Evolutionary conservation across 495 filamentous ascomycete genomes (phyloP).

Genomic region (Neurospora hispaniola): DNA sequence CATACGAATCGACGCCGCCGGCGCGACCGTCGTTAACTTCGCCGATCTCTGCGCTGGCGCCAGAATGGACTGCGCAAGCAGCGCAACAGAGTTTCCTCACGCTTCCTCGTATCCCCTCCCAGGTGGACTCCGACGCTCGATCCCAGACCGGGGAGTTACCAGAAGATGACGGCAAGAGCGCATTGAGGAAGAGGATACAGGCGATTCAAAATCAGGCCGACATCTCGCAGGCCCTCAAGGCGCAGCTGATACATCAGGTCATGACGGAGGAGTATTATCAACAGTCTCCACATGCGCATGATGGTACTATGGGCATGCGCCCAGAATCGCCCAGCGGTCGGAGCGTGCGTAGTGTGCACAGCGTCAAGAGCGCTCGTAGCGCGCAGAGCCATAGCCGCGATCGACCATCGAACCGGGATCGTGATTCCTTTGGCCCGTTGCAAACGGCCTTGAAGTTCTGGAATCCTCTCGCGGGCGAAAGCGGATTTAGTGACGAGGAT

Average conservation of each 20-base stretch:
- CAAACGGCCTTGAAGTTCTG: slow-evolving; percentile 29
- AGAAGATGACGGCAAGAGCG: slow-evolving; percentile 85
- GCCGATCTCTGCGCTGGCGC: not conserved
- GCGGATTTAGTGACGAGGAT: slow-evolving; percentile 43
- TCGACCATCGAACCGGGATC: not conserved
- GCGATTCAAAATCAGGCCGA: slow-evolving; percentile 54
- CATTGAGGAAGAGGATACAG: slow-evolving; percentile 63
- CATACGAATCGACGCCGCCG: not conserved
- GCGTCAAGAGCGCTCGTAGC: slow-evolving; percentile 11
- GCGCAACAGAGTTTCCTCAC: not conserved
- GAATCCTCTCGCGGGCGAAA: slow-evolving; percentile 24
- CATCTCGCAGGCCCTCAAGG: slow-evolving; percentile 62
- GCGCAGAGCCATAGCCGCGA: slow-evolving; percentile 8
- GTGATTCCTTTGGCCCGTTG: slow-evolving; percentile 6
- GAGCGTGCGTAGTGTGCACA: slow-evolving; percentile 2
- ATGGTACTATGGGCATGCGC: not conserved
- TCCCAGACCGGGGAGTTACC: slow-evolving; percentile 41
- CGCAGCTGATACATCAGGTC: slow-evolving; percentile 68
- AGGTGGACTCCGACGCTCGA: slow-evolving; percentile 5
- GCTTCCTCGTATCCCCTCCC: not conserved
- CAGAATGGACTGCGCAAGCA: not conserved
- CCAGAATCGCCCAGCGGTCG: slow-evolving; percentile 23
- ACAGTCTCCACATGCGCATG: slow-evolving; percentile 21
- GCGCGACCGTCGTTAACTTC: not conserved
- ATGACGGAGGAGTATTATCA: slow-evolving; percentile 67